Percentiles rank a stretch among this genome's conserved stretches.
Evolutionary conservation across 1,284 basidiomycete species (phyloP).

Genomic region (Uromyces viciae-fabae): DNA sequence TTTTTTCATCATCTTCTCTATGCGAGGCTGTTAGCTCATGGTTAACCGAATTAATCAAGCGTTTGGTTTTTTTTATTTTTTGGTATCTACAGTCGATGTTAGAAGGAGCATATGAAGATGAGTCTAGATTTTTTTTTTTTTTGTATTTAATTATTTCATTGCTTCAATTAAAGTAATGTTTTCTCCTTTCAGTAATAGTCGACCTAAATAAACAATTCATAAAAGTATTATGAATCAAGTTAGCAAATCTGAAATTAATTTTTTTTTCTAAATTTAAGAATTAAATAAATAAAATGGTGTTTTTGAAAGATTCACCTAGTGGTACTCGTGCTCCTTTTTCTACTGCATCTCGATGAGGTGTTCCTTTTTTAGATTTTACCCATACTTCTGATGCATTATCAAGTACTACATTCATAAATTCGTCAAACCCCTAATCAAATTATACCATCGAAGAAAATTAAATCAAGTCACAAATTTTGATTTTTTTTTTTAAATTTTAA

Average conservation of each 20-base stretch:
- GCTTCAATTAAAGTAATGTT: slow-evolving; percentile 91
- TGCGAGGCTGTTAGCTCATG: no score
- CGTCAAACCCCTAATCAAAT: slow-evolving; percentile 83
- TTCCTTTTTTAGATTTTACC: slow-evolving; percentile 68
- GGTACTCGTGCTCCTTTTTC: slow-evolving; percentile 44
- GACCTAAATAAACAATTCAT: slow-evolving; percentile 61
- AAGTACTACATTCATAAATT: slow-evolving; percentile 99
- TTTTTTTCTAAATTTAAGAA: not conserved
- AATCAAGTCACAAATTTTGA: not conserved
- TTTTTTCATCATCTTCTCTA: no score
- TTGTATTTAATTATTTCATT: slow-evolving; percentile 42
- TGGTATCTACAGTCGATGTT: no score
- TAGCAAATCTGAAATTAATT: not conserved
- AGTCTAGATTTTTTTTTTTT: no score
- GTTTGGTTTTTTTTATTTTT: no score
- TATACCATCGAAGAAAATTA: not conserved
- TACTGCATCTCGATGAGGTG: slow-evolving; percentile 78
- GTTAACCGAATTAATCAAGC: no score
- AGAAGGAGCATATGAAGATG: no score
- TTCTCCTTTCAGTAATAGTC: slow-evolving; percentile 88
- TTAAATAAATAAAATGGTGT: no score
- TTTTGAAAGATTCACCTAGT: slow-evolving; percentile 8
- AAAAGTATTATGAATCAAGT: not conserved
- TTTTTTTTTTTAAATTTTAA: no score
- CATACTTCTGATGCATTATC: slow-evolving; percentile 92